Base-by-base conservation (phyloP, 371 early-diverging fungal genomes). In the Syncephalastrum contaminatum region DNA sequence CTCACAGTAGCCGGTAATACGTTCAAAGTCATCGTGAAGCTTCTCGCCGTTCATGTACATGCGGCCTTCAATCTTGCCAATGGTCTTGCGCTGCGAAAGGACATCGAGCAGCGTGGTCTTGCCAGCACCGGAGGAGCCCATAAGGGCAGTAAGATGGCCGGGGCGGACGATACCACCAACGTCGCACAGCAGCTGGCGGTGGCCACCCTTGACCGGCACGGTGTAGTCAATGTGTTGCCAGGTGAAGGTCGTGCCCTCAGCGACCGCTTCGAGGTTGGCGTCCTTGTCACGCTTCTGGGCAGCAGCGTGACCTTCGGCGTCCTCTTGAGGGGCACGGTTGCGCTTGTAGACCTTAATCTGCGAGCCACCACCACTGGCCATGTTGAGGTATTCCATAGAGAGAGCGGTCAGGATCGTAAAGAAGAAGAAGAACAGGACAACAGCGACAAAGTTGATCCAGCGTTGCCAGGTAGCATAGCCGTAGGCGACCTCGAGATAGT, bases 81-180 rank as follows among this genome's bases (percentile, higher is more conserved):
- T 84, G 14, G 87, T 90, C 76, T 90, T 90, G 64, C 92, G 85
- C 66, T 84, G 80, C 27, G 92, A 86, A 20, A 91, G 73, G 2
- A 92, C 81, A 71, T 96, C 95, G 67, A 93, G 63, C 2, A 95
- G 80, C 19, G 95, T 91, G 0, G 94, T 90, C 72, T 96, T 96
- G 59, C 96, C 96, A 36, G 91, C 88, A 63, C 94, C 94, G 27
- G 89, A 88, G 12, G 89, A 82, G 39, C 94, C 94, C 88, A 95
- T 88, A 16, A 95, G 69, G 16, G 94, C 96, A 12, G 86, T 84
- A 65, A 91, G 71, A 59, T 86, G 72, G 19, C 84, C 70, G 48
- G 85, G 84, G 45, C 76, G 68, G 24, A 81, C 80, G 48, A 83
- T 80, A 46, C 82, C 77, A 51, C 67, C 67, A 51, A 87, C 66